Conservation (phyloP, 176 grass and related monocot genomes). For the Juncus effusus region DNA sequence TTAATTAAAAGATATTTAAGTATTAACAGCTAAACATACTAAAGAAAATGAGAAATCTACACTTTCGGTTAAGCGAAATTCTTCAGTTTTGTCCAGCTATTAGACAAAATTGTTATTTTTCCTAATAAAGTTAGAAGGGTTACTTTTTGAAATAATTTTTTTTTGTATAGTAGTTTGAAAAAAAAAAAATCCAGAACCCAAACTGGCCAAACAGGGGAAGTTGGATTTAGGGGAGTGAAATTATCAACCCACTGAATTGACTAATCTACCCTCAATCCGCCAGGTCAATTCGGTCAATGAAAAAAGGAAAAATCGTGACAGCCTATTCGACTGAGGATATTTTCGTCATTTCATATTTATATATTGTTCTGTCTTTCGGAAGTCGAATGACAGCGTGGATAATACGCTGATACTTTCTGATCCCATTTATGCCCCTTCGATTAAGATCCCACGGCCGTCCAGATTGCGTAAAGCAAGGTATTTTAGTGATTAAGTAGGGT, state of each 20-base stretch:
- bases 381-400: slow-evolving; percentile 17
- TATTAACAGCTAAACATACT: too few species aligned
- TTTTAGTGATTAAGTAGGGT: slow-evolving; percentile 2
- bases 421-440: background rate
- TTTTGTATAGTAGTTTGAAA: too few species aligned
- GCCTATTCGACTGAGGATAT: background rate
- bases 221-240: too few species aligned
- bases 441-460: background rate
- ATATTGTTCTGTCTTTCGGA: background rate
- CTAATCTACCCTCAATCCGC: slow-evolving; percentile 15
- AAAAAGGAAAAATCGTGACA: slow-evolving; percentile 11
- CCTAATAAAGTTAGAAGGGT: too few species aligned
- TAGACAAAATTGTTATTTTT: too few species aligned
- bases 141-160: too few species aligned
- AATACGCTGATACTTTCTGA: background rate
- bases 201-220: too few species aligned
- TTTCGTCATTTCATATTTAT: slow-evolving; percentile 21
- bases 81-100: too few species aligned
- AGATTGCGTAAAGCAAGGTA: background rate
- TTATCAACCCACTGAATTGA: background rate
- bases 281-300: background rate
- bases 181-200: too few species aligned
- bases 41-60: too few species aligned
- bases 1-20: too few species aligned
- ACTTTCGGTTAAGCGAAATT: too few species aligned